These are phyloP conservation scores for Baudoinia panamericana DNA, from an alignment of 495 filamentous ascomycete species.

Conservation along the genomic window DNA sequence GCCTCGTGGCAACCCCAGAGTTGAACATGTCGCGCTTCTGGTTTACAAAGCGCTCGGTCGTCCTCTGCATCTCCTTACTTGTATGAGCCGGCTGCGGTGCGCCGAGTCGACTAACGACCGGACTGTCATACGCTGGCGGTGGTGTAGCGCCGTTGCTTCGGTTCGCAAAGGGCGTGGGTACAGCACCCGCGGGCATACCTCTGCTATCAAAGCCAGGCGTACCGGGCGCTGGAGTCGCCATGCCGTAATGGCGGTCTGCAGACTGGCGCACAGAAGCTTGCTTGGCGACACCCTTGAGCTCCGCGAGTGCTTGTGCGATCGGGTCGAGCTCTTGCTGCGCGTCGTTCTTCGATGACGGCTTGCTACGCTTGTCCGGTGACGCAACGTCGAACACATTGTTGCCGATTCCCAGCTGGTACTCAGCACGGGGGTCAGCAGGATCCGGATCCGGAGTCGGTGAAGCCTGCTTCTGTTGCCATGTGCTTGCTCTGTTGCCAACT, in stretches of 20 bases:
- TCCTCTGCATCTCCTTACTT: conserved; percentile 82
- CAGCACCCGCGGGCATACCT: conserved; percentile 35
- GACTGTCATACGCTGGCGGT: conserved; percentile 65
- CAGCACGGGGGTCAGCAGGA: conserved; percentile 83
- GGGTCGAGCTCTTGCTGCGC: conserved; percentile 56
- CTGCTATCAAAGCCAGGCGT: conserved; percentile 29
- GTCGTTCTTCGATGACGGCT: conserved; percentile 30
- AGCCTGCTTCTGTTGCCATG: conserved; percentile 21
- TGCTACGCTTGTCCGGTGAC: conserved; percentile 47
- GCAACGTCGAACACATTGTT: conserved; percentile 94
- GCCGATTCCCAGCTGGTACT: conserved; percentile 89
- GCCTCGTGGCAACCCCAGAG: conserved; percentile 1
- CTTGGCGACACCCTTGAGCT: conserved; percentile 77
- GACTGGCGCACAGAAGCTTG: conserved; percentile 66
- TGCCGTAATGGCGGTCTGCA: conserved; percentile 84
- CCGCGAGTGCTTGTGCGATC: conserved; percentile 82
- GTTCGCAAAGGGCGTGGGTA: conserved; percentile 39
- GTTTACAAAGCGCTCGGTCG: conserved; percentile 71
- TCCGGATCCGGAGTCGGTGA: conserved; percentile 58
- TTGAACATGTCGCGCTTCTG: conserved; percentile 70
- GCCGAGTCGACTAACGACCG: conserved; percentile 62
- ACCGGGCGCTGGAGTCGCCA: conserved; percentile 62
- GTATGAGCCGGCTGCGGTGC: conserved; percentile 88
- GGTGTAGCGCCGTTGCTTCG: conserved; percentile 44
- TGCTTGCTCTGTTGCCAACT: conserved; percentile 15